Evolutionary conservation across 345 rosid genomes (phyloP), one percentile per base, ranked within the genome.

Genomic region (Eucalyptus cloeziana): DNA sequence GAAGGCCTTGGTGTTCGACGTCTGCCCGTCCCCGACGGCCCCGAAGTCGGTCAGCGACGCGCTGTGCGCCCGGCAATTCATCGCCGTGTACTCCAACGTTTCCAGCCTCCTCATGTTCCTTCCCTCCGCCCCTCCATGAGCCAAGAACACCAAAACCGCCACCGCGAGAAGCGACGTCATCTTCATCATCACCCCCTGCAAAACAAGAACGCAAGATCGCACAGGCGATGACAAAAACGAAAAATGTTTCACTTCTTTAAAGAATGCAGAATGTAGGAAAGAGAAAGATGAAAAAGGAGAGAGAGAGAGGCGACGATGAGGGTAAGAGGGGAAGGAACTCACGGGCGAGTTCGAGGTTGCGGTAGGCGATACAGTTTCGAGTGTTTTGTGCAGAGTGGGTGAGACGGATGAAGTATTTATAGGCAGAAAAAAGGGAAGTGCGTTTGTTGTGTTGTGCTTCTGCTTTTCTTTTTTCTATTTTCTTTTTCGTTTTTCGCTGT

Each of bases 11-110:
- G 99, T 96, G 89, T 97, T 97, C 10, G 97, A 91, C 4, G 97
- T 95, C 86, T 54, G 33, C 21, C 99, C 99, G 90, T 97, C 99
- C 13, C 98, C 98, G 27, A 96, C 97, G 25, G 95, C 99, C 60
- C 99, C 99, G 79, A 92, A 97, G 81, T 97, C 99, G 51, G 98
- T 96, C 50, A 97, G 88, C 31, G 98, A 94, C 11, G 95, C 98
- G 86, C 94, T 95, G 90, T 96, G 97, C 58, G 94, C 95, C 90
- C 99, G 95, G 92, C 99, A 97, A 17, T 89, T 95, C 13, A 94
- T 93, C 9, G 97, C 99, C 67, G 88, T 90, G 95, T 97, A 97
- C 93, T 95, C 96, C 50, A 96, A 90, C 3, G 94, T 89, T 11
- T 92, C 93, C 60, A 87, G 44, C 6, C 60, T 33, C 91, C 89